Conservation (phyloP, 495 filamentous ascomycete species). For the Friedmanniomyces endolithicus region DNA sequence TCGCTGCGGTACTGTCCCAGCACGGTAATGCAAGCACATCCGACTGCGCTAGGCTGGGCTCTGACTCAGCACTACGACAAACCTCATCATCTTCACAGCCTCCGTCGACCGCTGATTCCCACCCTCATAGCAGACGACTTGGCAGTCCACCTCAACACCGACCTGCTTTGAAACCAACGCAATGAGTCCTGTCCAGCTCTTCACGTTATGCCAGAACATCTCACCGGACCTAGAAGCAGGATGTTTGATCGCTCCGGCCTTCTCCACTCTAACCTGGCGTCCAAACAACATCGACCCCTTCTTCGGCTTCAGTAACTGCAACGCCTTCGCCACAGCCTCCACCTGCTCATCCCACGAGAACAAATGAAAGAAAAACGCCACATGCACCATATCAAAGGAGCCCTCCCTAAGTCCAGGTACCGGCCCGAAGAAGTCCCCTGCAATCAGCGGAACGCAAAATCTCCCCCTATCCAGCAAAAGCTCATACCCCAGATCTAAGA, state of each 20-base stretch:
- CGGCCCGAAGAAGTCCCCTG: slow-evolving; percentile 21
- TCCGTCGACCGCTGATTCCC: neutral
- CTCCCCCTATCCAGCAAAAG: slow-evolving; percentile 28
- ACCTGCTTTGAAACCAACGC: neutral
- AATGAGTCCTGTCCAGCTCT: neutral
- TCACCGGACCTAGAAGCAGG: neutral
- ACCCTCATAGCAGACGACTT: neutral
- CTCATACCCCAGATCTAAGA: slow-evolving; percentile 27
- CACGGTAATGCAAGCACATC: too few species aligned
- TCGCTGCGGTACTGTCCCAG: too few species aligned
- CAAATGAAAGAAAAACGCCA: slow-evolving; percentile 28
- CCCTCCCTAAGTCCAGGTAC: slow-evolving; percentile 7
- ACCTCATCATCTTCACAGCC: neutral
- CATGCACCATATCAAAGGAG: slow-evolving; percentile 23
- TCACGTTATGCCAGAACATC: slow-evolving; percentile 5
- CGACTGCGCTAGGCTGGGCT: too few species aligned
- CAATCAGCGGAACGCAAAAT: slow-evolving; percentile 18
- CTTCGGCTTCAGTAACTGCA: neutral
- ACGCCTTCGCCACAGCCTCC: slow-evolving; percentile 3
- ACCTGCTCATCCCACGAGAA: slow-evolving; percentile 29
- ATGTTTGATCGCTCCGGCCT: neutral
- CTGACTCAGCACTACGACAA: neutral
- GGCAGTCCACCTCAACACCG: neutral
- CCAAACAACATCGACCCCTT: slow-evolving; percentile 12
- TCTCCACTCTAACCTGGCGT: slow-evolving; percentile 8